phyloP scores from a whole-genome alignment of 345 rosid species.

The Nasturtium officinale region DNA sequence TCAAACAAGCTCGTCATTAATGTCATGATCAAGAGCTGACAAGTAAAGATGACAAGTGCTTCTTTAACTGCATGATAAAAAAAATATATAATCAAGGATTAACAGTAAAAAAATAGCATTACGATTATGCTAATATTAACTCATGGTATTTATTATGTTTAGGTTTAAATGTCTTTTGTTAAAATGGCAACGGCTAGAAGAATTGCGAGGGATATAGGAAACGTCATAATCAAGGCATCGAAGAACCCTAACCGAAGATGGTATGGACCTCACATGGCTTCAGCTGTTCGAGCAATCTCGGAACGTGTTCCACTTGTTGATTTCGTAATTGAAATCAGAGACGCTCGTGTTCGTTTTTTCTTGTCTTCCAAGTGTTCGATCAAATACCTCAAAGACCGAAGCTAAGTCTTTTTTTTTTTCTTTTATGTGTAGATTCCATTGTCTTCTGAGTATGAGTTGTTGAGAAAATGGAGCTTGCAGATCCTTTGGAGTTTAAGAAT shows the following conservation, averaged over 20 bases:
- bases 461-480: conserved; percentile 66
- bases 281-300: conserved; percentile 63
- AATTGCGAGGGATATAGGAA: conserved; percentile 53
- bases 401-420: not conserved
- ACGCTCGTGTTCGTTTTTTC: conserved; percentile 60
- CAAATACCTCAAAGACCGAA: conserved; percentile 45
- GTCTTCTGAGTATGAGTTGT: conserved; percentile 60
- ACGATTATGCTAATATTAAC: no score
- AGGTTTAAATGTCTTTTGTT: not conserved
- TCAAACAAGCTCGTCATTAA: no score
- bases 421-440: conserved; percentile 55
- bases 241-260: conserved; percentile 48
- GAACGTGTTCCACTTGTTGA: conserved; percentile 68
- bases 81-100: no score
- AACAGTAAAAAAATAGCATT: no score
- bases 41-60: no score
- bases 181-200: conserved; percentile 36
- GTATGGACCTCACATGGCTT: conserved; percentile 78
- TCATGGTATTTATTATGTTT: no score
- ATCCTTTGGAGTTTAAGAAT: conserved; percentile 55
- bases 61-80: no score
- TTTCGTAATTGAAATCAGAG: conserved; percentile 69
- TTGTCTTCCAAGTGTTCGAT: conserved; percentile 42
- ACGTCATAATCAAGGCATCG: conserved; percentile 48
- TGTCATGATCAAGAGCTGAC: no score